phyloP scores from a whole-genome alignment of 148 eudicot species.

The Silene uniflora region DNA sequence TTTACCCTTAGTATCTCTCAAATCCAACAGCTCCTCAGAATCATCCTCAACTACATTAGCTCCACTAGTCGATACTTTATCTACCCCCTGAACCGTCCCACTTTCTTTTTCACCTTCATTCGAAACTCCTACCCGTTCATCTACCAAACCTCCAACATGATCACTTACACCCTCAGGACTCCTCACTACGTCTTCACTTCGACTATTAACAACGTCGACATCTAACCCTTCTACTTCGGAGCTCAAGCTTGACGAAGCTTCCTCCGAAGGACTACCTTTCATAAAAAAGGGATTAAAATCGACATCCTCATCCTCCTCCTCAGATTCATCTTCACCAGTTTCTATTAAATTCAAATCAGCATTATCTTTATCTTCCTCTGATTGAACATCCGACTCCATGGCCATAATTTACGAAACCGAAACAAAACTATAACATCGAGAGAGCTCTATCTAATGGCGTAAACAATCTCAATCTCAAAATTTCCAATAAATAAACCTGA shows the following conservation, averaged over 20 bases:
- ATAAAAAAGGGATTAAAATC: constrained; percentile 87
- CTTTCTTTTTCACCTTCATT: constrained; percentile 37
- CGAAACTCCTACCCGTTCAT: constrained; percentile 24
- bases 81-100: constrained; percentile 25
- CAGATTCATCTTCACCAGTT: constrained; percentile 51
- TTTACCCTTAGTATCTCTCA: constrained; percentile 16
- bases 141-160: constrained; percentile 20
- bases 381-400: constrained; percentile 20
- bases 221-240: constrained; percentile 80
- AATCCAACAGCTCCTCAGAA: constrained; percentile 20
- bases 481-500: background rate
- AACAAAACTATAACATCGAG: background rate
- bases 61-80: constrained; percentile 36
- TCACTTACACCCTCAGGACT: constrained; percentile 23
- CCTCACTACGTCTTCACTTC: constrained; percentile 20
- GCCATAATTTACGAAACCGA: constrained; percentile 6
- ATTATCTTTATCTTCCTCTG: constrained; percentile 11
- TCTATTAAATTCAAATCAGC: constrained; percentile 27
- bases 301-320: constrained; percentile 73
- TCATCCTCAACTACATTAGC: constrained; percentile 32
- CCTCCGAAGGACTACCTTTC: constrained; percentile 54
- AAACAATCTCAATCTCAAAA: background rate
- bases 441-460: background rate
- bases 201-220: constrained; percentile 55
- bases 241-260: constrained; percentile 90